Conservation (phyloP, 495 filamentous ascomycete genomes). For the Rostrohypoxylon terebratum region DNA sequence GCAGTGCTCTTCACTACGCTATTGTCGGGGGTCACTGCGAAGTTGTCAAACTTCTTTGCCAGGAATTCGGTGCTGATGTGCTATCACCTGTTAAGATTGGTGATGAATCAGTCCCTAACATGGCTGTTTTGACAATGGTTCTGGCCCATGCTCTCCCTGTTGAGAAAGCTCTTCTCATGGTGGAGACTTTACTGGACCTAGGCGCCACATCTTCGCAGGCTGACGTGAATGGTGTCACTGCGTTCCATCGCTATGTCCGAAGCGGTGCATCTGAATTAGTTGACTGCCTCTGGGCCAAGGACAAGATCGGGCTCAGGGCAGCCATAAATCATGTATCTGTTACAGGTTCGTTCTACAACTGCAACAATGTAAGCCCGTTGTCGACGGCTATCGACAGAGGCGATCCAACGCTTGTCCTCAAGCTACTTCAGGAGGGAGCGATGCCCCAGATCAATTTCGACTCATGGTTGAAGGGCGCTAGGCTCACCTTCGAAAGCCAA, state of each 20-base stretch:
- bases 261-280: constrained; percentile 63
- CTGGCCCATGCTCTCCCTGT: constrained; percentile 68
- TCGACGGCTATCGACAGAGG: constrained; percentile 50
- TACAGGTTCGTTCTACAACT: constrained; percentile 39
- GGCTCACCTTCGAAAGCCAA: constrained; percentile 39
- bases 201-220: constrained; percentile 80
- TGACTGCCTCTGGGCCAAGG: constrained; percentile 64
- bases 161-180: constrained; percentile 71
- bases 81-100: constrained; percentile 74
- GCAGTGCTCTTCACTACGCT: constrained; percentile 79
- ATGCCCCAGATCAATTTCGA: constrained; percentile 57
- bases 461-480: constrained; percentile 58
- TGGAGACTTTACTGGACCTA: constrained; percentile 69
- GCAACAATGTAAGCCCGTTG: constrained; percentile 53
- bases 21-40: constrained; percentile 76
- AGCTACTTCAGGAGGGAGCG: constrained; percentile 58
- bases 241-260: constrained; percentile 68
- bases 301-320: constrained; percentile 67
- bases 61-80: constrained; percentile 78
- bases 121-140: constrained; percentile 72
- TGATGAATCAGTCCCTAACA: constrained; percentile 58
- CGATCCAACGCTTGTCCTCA: constrained; percentile 52
- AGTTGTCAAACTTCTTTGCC: constrained; percentile 74
- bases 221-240: constrained; percentile 68
- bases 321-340: constrained; percentile 72